Conservation (phyloP, 2,329 filamentous ascomycete species). For the Sporothrix pallida region DNA sequence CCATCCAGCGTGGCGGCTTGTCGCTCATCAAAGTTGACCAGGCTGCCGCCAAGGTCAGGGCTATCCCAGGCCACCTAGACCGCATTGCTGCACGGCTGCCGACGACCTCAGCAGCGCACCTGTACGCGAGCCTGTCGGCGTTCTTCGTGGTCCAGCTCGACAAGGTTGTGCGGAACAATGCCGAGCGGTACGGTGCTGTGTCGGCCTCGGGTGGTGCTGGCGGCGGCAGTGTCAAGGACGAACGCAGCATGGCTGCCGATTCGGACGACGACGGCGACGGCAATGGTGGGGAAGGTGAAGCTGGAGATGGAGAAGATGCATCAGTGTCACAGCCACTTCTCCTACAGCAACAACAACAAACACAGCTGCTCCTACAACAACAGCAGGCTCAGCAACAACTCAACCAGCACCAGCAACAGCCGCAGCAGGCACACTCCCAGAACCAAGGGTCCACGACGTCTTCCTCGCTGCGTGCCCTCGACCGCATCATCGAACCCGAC, state of each 20-base stretch:
- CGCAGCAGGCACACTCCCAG: not conserved
- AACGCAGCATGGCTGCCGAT: not conserved
- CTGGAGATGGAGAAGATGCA: not conserved
- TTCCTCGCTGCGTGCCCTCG: constrained; percentile 1
- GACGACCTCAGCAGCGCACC: constrained; percentile 35
- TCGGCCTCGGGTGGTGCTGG: not conserved
- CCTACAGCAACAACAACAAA: not conserved
- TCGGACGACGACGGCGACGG: not conserved
- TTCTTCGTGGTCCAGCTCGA: constrained; percentile 38
- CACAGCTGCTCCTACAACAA: not conserved
- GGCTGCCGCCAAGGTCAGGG: constrained; percentile 35
- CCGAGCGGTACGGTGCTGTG: constrained; percentile 27
- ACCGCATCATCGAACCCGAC: constrained; percentile 32
- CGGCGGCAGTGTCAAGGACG: not conserved
- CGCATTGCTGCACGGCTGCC: constrained; percentile 36
- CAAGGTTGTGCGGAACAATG: constrained; percentile 35
- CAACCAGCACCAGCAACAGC: not conserved
- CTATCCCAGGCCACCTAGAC: constrained; percentile 37
- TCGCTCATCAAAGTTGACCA: constrained; percentile 33
- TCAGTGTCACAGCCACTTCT: not conserved
- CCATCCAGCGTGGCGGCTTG: constrained; percentile 36
- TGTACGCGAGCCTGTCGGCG: constrained; percentile 37
- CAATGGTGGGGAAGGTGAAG: not conserved
- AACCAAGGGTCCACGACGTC: not conserved
- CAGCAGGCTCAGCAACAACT: not conserved